Conservation (phyloP, 257 asterid genomes). For the Penstemon newberryi region DNA sequence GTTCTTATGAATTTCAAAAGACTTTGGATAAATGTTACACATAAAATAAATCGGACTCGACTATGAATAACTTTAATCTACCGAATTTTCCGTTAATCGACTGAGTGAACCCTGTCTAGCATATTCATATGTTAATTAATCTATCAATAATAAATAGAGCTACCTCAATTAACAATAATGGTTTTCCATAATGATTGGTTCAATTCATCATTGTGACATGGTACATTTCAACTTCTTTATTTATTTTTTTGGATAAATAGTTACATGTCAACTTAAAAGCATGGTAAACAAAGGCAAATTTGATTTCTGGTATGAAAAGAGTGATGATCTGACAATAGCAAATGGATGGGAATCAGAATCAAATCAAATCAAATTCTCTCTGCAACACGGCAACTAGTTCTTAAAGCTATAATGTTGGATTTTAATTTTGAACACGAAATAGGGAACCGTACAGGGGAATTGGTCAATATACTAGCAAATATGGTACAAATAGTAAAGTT, state of each 20-base stretch:
- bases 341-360: slow-evolving; percentile 32
- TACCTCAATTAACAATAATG: no score
- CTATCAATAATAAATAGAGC: no score
- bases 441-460: neutral
- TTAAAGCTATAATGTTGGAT: slow-evolving; percentile 21
- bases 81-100: no score
- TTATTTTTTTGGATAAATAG: no score
- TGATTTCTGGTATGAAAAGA: slow-evolving; percentile 10
- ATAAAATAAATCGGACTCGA: neutral
- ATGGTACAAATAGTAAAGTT: slow-evolving; percentile 30
- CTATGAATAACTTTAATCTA: no score
- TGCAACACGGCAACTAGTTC: slow-evolving; percentile 38
- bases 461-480: slow-evolving; percentile 23
- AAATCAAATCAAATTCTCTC: slow-evolving; percentile 38
- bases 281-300: neutral
- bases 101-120: neutral
- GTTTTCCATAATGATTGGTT: neutral
- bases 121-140: neutral
- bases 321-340: slow-evolving; percentile 18
- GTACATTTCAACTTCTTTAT: neutral
- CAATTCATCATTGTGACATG: slow-evolving; percentile 22
- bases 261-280: slow-evolving; percentile 2
- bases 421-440: slow-evolving; percentile 33
- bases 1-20: slow-evolving; percentile 32
- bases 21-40: neutral